Evolutionary conservation across 257 asterid genomes (phyloP), one percentile per base, ranked within the genome.

Genomic region (Datura wrightii): DNA sequence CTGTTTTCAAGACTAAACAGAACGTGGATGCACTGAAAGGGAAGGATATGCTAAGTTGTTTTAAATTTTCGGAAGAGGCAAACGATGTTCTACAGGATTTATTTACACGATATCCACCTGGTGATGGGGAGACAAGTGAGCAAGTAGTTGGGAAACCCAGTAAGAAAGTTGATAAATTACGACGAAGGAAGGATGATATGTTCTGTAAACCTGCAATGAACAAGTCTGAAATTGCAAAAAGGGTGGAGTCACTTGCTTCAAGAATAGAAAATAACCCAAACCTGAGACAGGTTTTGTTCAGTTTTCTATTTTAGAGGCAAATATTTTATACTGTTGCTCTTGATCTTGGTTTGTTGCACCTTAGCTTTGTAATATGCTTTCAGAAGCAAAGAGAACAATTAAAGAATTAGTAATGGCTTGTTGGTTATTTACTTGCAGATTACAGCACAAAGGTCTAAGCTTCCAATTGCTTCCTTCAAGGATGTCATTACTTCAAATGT

Each of bases 401-500:
- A 82, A 46, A 36, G 44, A 54, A 18, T 69, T 63, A 81, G 70
- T 84, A 50, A 65, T 34, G 53, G 48, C 79, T 70, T 81, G 66
- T 48, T 86, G 62, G 52, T 10, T 59, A 66, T 67, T 18, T 90
- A 80, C 81, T 81, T 88, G 86, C 92, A 96, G 99, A 93, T 92
- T 66, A 85, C 90, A 16, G 88, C 87, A 85, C 84, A 53, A 79
- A 93, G 97, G 91, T 91, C 97, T 69, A 93, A 90, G 90, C 99
- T 96, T 87, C 99, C 99, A 34, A 96, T 96, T 84, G 87, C 95
- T 85, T 92, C 97, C 82, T 96, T 93, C 91, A 90, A 54, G 91
- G 96, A 93, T 88, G 84, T 8, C 65, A 93, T 96, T 87, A 93
- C 92, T 72, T 91, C 97, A 83, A 89, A 93, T 10, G 76, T 94